phyloP scores from a whole-genome alignment of 805 yeast species.

The Metschnikowia amazonensis region DNA sequence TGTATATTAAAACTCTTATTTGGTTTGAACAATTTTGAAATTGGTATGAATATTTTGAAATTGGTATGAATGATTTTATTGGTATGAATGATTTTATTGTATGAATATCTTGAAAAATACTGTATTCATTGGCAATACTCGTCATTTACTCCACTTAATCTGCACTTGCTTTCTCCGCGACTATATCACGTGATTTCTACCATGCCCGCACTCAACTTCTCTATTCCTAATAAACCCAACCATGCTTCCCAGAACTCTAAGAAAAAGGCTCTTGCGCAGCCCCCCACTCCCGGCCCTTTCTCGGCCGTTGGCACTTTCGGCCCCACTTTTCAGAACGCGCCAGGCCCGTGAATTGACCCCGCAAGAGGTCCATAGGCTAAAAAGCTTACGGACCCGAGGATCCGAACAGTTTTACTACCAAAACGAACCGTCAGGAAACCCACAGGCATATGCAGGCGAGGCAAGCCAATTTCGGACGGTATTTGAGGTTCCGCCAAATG shows the following conservation, averaged over 20 bases:
- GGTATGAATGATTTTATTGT: no score
- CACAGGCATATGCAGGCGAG: slow-evolving; percentile 20
- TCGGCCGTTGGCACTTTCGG: not conserved
- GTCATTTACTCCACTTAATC: no score
- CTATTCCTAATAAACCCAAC: not conserved
- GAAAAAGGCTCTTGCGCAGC: not conserved
- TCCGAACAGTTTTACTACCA: slow-evolving; percentile 24
- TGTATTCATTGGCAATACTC: no score
- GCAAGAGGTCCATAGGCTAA: slow-evolving; percentile 30
- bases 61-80: no score
- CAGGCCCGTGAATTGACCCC: slow-evolving; percentile 31
- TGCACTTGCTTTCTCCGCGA: no score
- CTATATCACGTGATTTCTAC: not conserved
- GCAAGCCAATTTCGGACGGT: slow-evolving; percentile 32
- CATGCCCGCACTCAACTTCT: not conserved
- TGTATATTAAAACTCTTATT: no score
- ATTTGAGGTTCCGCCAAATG: slow-evolving; percentile 37
- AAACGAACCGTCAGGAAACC: slow-evolving; percentile 25
- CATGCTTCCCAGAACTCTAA: not conserved
- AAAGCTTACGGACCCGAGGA: slow-evolving; percentile 9
- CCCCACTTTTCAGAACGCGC: slow-evolving; percentile 21
- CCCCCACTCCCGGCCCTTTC: not conserved
- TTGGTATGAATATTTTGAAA: no score
- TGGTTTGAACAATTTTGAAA: no score
- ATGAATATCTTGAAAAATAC: no score